phyloP scores from a whole-genome alignment of 108 stramenopile species.

The Cyclotella cryptica region DNA sequence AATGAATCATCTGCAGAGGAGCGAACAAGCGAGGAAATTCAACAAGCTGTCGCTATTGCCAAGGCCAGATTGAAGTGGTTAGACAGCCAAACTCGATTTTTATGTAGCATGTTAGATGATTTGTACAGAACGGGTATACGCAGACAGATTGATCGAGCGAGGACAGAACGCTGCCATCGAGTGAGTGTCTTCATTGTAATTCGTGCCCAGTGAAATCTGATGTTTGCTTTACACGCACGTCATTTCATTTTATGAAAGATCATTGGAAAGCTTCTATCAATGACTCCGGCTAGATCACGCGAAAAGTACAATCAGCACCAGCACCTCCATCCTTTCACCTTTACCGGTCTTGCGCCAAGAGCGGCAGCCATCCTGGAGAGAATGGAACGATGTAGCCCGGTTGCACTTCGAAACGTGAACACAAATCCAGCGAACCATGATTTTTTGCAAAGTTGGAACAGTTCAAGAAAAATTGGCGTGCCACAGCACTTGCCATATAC shows the following conservation, averaged over 20 bases:
- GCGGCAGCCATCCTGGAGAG: conserved; percentile 36
- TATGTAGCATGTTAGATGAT: conserved; percentile 43
- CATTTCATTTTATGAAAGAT: neutral
- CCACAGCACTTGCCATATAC: conserved; percentile 12
- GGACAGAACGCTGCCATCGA: conserved; percentile 43
- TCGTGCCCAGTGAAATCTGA: neutral
- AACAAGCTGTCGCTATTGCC: neutral
- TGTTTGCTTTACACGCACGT: neutral
- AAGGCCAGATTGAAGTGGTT: conserved; percentile 20
- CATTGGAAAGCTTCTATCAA: conserved; percentile 30
- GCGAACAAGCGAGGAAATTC: neutral
- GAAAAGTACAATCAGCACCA: neutral
- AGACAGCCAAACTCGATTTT: conserved; percentile 40
- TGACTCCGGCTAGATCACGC: conserved; percentile 22
- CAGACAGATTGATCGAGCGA: conserved; percentile 30
- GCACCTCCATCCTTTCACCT: conserved; percentile 6
- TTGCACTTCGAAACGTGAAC: conserved; percentile 1
- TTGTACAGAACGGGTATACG: conserved; percentile 32
- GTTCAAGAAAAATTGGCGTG: neutral
- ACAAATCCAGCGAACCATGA: neutral
- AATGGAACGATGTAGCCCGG: conserved; percentile 44
- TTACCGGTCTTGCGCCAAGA: conserved; percentile 38
- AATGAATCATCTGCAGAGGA: neutral
- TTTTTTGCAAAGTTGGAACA: neutral
- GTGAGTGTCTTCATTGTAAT: conserved; percentile 9